Evolutionary conservation across 2,329 filamentous ascomycete genomes (phyloP).

Genomic region (Epichloe coenophiala): DNA sequence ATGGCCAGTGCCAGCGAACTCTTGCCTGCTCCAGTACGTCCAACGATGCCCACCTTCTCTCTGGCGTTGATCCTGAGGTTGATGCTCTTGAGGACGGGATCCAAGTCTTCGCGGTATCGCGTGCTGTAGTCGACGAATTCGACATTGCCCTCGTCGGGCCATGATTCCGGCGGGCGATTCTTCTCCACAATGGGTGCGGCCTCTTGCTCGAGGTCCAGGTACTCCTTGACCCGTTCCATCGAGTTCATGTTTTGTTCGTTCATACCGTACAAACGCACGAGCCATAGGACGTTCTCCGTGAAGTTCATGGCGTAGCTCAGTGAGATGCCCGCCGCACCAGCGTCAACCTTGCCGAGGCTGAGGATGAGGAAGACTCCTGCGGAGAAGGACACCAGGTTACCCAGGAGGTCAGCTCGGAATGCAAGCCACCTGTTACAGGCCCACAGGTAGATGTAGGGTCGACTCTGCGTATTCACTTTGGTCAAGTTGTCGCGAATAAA

Average conservation of each 20-base stretch:
- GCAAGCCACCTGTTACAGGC: constrained; percentile 93
- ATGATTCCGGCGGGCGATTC: constrained; percentile 62
- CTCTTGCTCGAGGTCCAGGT: constrained; percentile 91
- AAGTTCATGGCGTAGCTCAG: constrained; percentile 94
- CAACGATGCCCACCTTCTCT: constrained; percentile 94
- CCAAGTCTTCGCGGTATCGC: constrained; percentile 75
- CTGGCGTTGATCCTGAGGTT: constrained; percentile 74
- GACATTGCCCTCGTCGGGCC: constrained; percentile 76
- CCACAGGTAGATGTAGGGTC: constrained; percentile 95
- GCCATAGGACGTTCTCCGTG: constrained; percentile 92
- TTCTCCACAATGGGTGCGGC: constrained; percentile 65
- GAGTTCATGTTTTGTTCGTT: constrained; percentile 99
- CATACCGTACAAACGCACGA: constrained; percentile 82
- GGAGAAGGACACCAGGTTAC: constrained; percentile 86
- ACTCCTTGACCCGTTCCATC: constrained; percentile 94
- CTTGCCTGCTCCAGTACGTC: constrained; percentile 90
- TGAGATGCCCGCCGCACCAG: constrained; percentile 84
- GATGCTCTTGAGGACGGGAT: constrained; percentile 70
- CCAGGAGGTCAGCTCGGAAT: constrained; percentile 79
- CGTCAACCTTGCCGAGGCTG: constrained; percentile 70
- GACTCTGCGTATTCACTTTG: constrained; percentile 79
- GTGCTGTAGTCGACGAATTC: constrained; percentile 86
- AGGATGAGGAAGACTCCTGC: constrained; percentile 82
- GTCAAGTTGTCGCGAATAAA: constrained; percentile 86
- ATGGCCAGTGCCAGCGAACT: constrained; percentile 86